These are phyloP conservation scores for Paraphaeosphaeria sporulosa DNA, from an alignment of 2,329 filamentous ascomycete genomes.

Conservation along the genomic window DNA sequence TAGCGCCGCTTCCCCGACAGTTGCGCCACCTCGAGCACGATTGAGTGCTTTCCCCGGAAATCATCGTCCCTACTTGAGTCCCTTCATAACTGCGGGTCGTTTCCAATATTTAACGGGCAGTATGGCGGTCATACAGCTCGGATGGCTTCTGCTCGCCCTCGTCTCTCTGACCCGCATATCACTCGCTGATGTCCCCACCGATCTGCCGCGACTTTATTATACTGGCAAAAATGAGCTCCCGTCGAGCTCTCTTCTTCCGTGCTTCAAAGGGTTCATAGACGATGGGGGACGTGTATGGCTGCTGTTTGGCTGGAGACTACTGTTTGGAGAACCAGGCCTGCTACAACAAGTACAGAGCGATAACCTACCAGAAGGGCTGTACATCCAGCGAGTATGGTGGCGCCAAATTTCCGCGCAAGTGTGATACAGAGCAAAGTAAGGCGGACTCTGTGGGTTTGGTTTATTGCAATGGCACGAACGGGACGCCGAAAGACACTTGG, in stretches of 20 bases:
- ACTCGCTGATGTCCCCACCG: not conserved
- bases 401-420: slow-evolving; percentile 28
- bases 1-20: not conserved
- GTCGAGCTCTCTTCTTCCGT: slow-evolving; percentile 25
- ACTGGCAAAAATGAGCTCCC: slow-evolving; percentile 22
- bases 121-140: not conserved
- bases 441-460: slow-evolving; percentile 26
- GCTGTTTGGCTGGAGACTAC: slow-evolving; percentile 26
- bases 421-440: slow-evolving; percentile 20
- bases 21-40: not conserved
- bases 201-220: slow-evolving; percentile 23
- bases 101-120: not conserved
- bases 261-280: slow-evolving; percentile 18
- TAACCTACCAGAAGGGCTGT: slow-evolving; percentile 34
- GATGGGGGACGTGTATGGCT: slow-evolving; percentile 17
- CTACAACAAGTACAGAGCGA: slow-evolving; percentile 17
- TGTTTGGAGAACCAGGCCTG: slow-evolving; percentile 28
- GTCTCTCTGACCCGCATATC: not conserved
- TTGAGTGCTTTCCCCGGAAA: not conserved
- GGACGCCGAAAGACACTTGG: slow-evolving; percentile 22
- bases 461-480: slow-evolving; percentile 23
- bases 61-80: not conserved
- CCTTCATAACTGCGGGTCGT: not conserved
- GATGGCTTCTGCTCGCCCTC: not conserved
- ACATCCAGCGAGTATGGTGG: slow-evolving; percentile 24